Conservation (phyloP, 2,329 filamentous ascomycete genomes). For the Talaromyces sp. region DNA sequence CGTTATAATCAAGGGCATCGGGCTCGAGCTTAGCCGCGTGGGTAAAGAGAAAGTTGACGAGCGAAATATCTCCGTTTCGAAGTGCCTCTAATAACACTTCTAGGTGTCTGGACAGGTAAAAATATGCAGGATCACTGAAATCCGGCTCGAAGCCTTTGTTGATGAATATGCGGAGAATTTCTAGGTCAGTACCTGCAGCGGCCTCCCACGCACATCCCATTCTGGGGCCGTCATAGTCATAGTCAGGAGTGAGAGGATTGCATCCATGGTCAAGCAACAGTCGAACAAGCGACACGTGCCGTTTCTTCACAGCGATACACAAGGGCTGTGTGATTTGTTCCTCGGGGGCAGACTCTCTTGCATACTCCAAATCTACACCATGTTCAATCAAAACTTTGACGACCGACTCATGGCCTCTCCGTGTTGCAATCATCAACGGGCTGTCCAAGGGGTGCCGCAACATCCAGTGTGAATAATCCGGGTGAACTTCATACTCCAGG, state of each 20-base stretch:
- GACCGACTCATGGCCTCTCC: neutral
- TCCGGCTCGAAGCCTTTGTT: neutral
- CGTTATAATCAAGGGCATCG: neutral
- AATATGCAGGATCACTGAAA: neutral
- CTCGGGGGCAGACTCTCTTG: neutral
- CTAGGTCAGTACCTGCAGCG: neutral
- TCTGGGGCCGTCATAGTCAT: neutral
- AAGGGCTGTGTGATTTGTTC: neutral
- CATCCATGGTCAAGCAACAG: neutral
- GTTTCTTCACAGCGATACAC: neutral
- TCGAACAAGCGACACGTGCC: neutral
- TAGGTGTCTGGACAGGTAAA: neutral
- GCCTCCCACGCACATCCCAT: neutral
- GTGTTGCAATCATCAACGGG: neutral
- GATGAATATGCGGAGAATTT: neutral
- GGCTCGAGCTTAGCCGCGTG: neutral
- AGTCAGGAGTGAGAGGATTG: neutral
- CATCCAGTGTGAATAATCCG: neutral
- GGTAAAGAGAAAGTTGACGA: neutral
- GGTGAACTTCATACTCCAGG: neutral
- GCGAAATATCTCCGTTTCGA: neutral
- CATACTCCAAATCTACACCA: neutral
- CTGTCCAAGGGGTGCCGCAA: neutral
- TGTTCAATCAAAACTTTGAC: neutral
- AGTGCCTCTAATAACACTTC: neutral